phyloP scores from a whole-genome alignment of 129 eudicot genomes.

The Pseudognaphalium luteoalbum region DNA sequence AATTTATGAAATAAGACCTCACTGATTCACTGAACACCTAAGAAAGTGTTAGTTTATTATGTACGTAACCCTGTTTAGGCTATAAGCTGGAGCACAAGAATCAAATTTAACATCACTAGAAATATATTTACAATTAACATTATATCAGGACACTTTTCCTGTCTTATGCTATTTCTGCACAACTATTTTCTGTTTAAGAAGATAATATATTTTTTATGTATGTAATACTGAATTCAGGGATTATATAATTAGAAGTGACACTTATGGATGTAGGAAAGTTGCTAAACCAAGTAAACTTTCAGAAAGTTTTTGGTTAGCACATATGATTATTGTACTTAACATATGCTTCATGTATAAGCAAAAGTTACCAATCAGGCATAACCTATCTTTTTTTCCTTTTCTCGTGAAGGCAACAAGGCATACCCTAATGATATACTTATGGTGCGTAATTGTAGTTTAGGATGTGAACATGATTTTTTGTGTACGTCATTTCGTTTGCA shows the following conservation, averaged over 20 bases:
- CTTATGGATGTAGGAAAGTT: neutral
- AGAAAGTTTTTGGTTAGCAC: neutral
- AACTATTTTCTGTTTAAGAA: neutral
- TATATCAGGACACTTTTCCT: neutral
- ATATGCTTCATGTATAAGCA: neutral
- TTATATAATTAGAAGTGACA: too few species aligned
- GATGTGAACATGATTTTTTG: neutral
- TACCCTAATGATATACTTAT: slow-evolving; percentile 1
- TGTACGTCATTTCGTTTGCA: neutral
- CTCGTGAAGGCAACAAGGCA: neutral
- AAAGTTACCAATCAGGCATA: neutral
- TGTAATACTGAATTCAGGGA: neutral
- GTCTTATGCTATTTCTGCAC: neutral
- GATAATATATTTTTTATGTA: too few species aligned
- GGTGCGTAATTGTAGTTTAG: neutral
- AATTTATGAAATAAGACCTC: neutral
- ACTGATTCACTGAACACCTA: neutral
- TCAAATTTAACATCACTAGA: neutral
- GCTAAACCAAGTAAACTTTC: neutral
- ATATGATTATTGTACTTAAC: slow-evolving; percentile 1
- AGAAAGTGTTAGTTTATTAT: neutral
- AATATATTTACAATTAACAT: neutral
- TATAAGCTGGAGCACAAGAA: neutral
- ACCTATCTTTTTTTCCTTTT: neutral
- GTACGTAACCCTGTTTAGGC: neutral